Evolutionary conservation across 2,329 filamentous ascomycete genomes (phyloP), one percentile per base, ranked within the genome.

Genomic region (Cladosporium austrohemisphaericum): DNA sequence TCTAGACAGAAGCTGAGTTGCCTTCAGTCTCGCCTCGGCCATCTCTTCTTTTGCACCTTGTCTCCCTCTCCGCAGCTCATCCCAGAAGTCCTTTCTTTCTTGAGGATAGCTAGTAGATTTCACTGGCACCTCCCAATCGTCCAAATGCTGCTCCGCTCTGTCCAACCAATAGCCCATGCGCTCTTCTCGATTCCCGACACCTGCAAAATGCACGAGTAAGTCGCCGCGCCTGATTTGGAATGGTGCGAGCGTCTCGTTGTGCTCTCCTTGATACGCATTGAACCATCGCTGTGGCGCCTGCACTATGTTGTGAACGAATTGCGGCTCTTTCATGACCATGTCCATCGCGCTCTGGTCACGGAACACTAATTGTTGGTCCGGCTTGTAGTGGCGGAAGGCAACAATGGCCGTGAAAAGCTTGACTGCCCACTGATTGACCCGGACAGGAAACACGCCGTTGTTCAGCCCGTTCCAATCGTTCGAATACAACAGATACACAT

Each of bases 141-240:
- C 64, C 29, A 65, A 47, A 57, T 67, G 67, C 48, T 63, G 58
- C 58, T 69, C 67, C 1, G 65, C 66, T 3, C 64, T 54, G 10
- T 64, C 60, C 4, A 69, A 54, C 68, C 70, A 73, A 41, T 65
- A 65, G 10, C 55, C 53, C 57, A 73, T 67, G 13, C 63, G 56
- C 38, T 61, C 54, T 20, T 66, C 61, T 14, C 68, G 64, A 10
- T 67, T 55, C 1, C 51, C 52, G 1, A 66, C 57, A 0, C 71
- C 70, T 5, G 70, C 66, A 47, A 73, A 72, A 52, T 73, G 71
- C n/a, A 73, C 68, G 9, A 74, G 53, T 46, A 70, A 65, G 46
- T 73, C 70, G 3, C 70, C 70, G 28, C 67, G 60, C 10, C 68
- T 63, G 5, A 67, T 68, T 37, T 69, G 64, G 37, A 61, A 65